Conservation (phyloP, 305 asterid genomes). For the Fraxinus baroniana region DNA sequence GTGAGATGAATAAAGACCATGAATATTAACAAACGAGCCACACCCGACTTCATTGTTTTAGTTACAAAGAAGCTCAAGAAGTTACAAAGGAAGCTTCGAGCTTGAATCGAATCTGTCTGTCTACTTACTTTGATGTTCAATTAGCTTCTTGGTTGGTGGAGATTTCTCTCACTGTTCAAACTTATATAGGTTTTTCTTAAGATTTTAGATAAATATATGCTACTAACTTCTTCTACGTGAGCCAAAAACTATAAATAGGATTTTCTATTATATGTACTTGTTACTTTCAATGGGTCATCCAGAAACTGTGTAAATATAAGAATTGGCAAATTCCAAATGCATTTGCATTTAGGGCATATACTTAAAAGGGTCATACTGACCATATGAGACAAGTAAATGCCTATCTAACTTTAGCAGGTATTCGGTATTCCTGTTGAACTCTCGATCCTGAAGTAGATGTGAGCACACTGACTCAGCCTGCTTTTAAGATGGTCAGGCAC, state of each 20-base stretch:
- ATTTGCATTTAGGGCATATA: background rate
- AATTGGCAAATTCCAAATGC: conserved; percentile 16
- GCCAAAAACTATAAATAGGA: conserved; percentile 1
- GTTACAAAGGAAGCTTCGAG: background rate
- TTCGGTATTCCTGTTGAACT: background rate
- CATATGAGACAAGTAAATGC: background rate
- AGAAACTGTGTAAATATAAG: conserved; percentile 26
- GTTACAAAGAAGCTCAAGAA: background rate
- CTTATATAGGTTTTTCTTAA: background rate
- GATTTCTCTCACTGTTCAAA: background rate
- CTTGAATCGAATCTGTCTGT: background rate
- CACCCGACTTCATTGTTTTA: conserved; percentile 18
- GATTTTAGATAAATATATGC: background rate
- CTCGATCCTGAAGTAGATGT: background rate
- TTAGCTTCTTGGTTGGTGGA: conserved; percentile 28
- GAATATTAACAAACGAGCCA: conserved; percentile 28
- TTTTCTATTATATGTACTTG: background rate
- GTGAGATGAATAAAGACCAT: conserved; percentile 24
- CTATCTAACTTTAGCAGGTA: background rate
- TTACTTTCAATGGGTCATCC: conserved; percentile 19
- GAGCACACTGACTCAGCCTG: background rate
- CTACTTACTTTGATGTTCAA: conserved; percentile 12
- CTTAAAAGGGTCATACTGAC: background rate
- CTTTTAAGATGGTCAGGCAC: background rate
- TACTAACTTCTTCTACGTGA: background rate